Percentiles rank a stretch among this genome's conserved stretches.
These are phyloP conservation scores for Podospora pseudoanserina DNA, from an alignment of 495 filamentous ascomycete species.

Conservation along the genomic window DNA sequence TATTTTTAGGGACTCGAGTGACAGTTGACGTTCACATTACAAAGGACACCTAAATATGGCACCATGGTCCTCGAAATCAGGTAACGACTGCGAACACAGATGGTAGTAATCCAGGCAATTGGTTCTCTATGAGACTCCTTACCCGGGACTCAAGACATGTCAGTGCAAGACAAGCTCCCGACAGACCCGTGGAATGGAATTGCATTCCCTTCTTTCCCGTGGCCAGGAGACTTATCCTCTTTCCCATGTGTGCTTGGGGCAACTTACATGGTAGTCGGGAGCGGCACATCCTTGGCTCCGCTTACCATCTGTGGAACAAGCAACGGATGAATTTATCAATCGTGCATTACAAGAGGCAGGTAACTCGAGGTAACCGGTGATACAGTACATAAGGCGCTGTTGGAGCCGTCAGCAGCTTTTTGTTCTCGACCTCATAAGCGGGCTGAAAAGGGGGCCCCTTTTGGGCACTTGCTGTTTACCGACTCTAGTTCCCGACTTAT, in stretches of 20 bases:
- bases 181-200: slow-evolving; percentile 3
- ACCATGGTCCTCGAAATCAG: neutral
- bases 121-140: neutral
- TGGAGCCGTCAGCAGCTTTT: too few species aligned
- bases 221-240: too few species aligned
- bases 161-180: neutral
- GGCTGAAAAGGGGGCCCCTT: neutral
- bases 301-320: neutral
- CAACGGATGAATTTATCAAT: neutral
- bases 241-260: too few species aligned
- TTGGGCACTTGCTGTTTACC: neutral
- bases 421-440: too few species aligned
- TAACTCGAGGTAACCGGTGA: too few species aligned
- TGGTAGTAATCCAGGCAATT: neutral
- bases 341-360: too few species aligned
- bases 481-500: too few species aligned
- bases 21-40: neutral
- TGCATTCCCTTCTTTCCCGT: neutral
- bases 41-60: neutral
- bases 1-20: slow-evolving; percentile 16
- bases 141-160: neutral
- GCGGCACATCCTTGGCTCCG: neutral
- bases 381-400: too few species aligned
- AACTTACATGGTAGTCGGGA: neutral
- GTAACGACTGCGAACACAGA: neutral